Conservation (phyloP, 2,329 filamentous ascomycete genomes). For the Calonectria crousiana region DNA sequence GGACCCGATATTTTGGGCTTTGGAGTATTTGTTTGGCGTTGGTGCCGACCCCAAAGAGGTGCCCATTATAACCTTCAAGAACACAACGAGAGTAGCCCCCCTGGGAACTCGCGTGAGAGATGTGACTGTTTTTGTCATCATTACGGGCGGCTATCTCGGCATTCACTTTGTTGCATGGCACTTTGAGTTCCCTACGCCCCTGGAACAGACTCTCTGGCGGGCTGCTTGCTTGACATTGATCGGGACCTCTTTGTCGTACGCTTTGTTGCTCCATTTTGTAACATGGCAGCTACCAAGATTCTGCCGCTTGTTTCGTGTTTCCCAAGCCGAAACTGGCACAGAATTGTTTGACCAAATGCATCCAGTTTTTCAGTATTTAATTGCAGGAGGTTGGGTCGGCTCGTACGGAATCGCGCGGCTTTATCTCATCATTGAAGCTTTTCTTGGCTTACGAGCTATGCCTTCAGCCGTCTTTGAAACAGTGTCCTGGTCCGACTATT, state of each 20-base stretch:
- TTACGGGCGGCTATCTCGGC: neutral
- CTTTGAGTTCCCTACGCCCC: neutral
- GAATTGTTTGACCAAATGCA: neutral
- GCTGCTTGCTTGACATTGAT: neutral
- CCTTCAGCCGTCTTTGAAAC: neutral
- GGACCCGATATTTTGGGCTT: neutral
- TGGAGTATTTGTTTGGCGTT: neutral
- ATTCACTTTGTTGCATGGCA: neutral
- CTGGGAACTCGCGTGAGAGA: neutral
- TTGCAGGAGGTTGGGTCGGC: neutral
- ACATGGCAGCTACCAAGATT: neutral
- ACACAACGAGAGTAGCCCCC: neutral
- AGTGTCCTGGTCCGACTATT: neutral
- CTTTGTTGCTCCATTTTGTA: neutral
- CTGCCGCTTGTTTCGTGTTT: neutral
- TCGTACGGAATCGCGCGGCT: neutral
- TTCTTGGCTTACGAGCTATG: neutral
- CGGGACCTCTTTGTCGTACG: neutral
- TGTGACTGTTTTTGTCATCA: neutral
- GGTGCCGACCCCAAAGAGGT: neutral
- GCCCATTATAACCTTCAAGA: neutral
- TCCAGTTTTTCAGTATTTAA: neutral
- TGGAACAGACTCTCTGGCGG: neutral
- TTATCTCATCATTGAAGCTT: neutral
- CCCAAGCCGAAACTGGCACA: neutral